Percentiles rank a stretch among this genome's conserved stretches.
Evolutionary conservation across 371 early-diverging fungal genomes (phyloP).

Genomic region (Gilbertella persicaria): DNA sequence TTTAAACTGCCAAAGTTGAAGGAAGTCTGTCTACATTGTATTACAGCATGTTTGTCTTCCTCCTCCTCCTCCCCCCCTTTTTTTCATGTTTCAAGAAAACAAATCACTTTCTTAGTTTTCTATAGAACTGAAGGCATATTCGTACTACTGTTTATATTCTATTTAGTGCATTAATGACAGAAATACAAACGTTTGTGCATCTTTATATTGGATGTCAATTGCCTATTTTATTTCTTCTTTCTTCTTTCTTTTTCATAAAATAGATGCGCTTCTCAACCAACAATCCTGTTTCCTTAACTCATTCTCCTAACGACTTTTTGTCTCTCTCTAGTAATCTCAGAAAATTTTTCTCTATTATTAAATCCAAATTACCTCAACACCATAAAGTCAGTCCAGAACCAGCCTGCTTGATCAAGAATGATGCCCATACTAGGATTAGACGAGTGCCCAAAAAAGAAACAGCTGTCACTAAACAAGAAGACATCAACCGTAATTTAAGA

Average conservation of each 20-base stretch:
- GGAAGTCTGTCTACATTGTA: too few relatives aligned
- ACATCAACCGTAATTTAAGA: slow-evolving; percentile 12
- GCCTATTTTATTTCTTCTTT: background rate
- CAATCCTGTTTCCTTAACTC: background rate
- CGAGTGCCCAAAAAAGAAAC: background rate
- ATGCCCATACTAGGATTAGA: background rate
- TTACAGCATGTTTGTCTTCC: too few relatives aligned
- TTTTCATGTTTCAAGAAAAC: too few relatives aligned
- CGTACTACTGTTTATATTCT: too few relatives aligned
- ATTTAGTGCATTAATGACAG: too few relatives aligned
- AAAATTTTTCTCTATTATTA: slow-evolving; percentile 7
- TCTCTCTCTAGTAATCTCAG: background rate
- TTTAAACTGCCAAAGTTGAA: too few relatives aligned
- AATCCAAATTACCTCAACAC: slow-evolving; percentile 13
- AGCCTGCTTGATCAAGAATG: background rate
- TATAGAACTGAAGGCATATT: too few relatives aligned
- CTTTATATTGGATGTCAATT: background rate
- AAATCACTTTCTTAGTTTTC: too few relatives aligned
- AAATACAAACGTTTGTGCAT: too few relatives aligned
- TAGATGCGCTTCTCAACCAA: slow-evolving; percentile 18
- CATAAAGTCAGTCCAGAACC: background rate
- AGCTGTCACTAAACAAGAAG: slow-evolving; percentile 10
- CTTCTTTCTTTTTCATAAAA: background rate
- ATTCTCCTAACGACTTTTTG: background rate
- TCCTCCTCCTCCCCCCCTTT: too few relatives aligned